Evolutionary conservation across 2,329 filamentous ascomycete genomes (phyloP).

Genomic region (Aureobasidium mangrovei): DNA sequence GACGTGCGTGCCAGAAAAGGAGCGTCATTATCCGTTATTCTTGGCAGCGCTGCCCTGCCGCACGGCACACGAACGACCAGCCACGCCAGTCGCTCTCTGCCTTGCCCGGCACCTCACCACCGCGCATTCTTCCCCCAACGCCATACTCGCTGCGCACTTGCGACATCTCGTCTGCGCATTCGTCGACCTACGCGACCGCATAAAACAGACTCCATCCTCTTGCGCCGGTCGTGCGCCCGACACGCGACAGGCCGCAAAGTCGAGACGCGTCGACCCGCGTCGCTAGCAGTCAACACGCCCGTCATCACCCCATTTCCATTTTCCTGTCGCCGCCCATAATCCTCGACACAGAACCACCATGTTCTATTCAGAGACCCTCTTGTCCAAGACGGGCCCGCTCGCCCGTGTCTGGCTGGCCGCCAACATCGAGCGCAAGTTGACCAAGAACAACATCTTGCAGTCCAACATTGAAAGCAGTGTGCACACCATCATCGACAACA

Average conservation of each 20-base stretch:
- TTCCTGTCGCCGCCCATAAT: not conserved
- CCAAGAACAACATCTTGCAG: conserved; percentile 90
- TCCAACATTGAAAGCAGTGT: conserved; percentile 93
- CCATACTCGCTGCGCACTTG: not conserved
- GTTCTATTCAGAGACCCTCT: conserved; percentile 95
- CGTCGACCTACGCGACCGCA: not conserved
- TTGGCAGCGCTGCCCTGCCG: not conserved
- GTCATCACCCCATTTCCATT: not conserved
- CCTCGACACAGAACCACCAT: conserved; percentile 42
- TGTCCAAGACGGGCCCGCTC: conserved; percentile 93
- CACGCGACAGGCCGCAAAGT: conserved; percentile 1
- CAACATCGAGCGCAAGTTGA: conserved; percentile 96
- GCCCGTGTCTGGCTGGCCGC: conserved; percentile 97
- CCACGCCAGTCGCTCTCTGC: not conserved
- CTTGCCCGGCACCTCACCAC: not conserved
- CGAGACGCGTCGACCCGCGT: conserved; percentile 7
- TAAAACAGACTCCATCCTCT: not conserved
- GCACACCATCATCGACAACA: conserved; percentile 85
- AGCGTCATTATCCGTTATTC: not conserved
- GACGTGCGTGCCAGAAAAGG: not conserved
- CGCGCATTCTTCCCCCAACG: not conserved
- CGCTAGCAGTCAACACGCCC: conserved; percentile 12
- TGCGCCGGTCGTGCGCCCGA: conserved; percentile 2
- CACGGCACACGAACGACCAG: not conserved
- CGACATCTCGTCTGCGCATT: not conserved